Evolutionary conservation across 2,329 filamentous ascomycete genomes (phyloP), one percentile per base, ranked within the genome.

Genomic region (Hypoxylon sp.): DNA sequence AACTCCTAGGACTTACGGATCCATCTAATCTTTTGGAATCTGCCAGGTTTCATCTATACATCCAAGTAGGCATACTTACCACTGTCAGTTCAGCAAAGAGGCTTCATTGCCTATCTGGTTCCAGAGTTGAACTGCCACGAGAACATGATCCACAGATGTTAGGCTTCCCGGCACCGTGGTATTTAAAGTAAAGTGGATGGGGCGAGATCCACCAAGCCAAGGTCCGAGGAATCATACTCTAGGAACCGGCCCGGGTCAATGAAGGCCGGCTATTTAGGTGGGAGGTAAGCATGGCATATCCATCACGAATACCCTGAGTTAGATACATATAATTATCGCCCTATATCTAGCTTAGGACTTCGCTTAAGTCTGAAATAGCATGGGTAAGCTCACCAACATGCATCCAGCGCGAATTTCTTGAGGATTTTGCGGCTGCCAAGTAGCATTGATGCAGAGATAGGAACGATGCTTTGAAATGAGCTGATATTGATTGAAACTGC

Each of bases 401-500:
- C 54, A 46, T 44, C 29, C 15, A n/a, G 51, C n/a, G 11, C 42
- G 21, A 47, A 48, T 54, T 58, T 58, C 21, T 58, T 37, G 44
- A 39, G 44, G 13, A 2, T 48, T 39, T 8, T 29, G 44, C 19
- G 48, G 42, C 32, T 55, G 35, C 27, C 42, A 32, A 32, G 37
- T 29, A 47, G 7, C 31, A 47, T 32, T 27, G 27, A 19, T 24
- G n/a, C 39, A 32, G 27, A 56, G 27, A 56, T 19, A 17, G 32
- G 42, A 55, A 62, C 11, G 42, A 39, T 5, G 21, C 19, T 15
- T 39, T 47, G 39, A 7, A 53, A 50, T 35, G 39, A 48, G 24
- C 44, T 63, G 32, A 57, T 24, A 65, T 67, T 24, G 44, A 19
- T 64, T 44, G 60, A 63, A 60, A 52, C 60, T 60, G 50, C 37